Evolutionary conservation across 2,329 filamentous ascomycete species (phyloP).

Genomic region (Pseudocercospora musae): DNA sequence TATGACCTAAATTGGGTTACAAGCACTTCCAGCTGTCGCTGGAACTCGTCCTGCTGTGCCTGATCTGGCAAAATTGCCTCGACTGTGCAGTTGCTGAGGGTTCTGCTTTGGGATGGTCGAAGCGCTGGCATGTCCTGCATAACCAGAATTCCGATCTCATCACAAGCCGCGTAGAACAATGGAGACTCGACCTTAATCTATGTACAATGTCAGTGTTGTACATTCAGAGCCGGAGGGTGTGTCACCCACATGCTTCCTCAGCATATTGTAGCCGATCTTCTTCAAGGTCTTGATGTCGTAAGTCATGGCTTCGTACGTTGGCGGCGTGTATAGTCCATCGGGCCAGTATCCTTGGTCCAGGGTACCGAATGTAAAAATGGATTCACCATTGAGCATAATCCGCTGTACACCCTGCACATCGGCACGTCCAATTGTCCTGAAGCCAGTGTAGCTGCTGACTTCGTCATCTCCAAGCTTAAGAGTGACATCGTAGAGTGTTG

Average conservation of each 20-base stretch:
- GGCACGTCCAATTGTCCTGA: constrained; percentile 60
- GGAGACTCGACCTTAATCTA: constrained; percentile 64
- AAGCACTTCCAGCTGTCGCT: constrained; percentile 60
- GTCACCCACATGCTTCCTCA: constrained; percentile 58
- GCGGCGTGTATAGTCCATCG: constrained; percentile 64
- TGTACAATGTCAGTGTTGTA: not conserved
- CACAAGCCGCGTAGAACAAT: constrained; percentile 65
- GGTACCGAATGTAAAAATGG: constrained; percentile 65
- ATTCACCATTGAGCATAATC: constrained; percentile 65
- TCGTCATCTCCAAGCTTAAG: constrained; percentile 53
- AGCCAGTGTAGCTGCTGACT: constrained; percentile 65
- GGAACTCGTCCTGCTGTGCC: constrained; percentile 61
- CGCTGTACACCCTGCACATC: constrained; percentile 57
- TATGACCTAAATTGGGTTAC: constrained; percentile 63
- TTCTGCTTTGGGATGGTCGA: constrained; percentile 39
- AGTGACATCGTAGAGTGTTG: constrained; percentile 62
- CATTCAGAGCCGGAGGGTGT: not conserved
- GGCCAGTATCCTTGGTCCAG: constrained; percentile 70
- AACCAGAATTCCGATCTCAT: constrained; percentile 62
- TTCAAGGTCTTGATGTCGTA: constrained; percentile 65
- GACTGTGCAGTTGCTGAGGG: constrained; percentile 26
- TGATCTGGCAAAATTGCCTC: constrained; percentile 37
- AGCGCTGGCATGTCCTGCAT: constrained; percentile 72
- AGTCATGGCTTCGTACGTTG: constrained; percentile 64
- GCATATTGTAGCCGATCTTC: constrained; percentile 64